Base-by-base conservation (phyloP, 2,329 filamentous ascomycete genomes). In the Stachybotrys chartarum region DNA sequence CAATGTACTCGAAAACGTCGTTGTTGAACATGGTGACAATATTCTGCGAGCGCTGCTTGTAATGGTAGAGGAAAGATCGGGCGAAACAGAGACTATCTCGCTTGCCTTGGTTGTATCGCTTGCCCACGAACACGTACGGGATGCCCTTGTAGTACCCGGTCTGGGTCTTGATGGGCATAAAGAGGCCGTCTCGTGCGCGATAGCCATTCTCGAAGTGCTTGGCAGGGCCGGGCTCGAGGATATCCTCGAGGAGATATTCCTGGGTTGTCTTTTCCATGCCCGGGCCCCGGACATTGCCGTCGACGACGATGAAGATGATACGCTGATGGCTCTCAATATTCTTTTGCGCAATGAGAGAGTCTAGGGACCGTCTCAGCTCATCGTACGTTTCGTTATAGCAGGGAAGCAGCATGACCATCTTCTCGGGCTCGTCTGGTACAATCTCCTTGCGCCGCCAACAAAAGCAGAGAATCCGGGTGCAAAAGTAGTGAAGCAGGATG, bases 341-440 rank as follows among this genome's bases (percentile, higher is more conserved):
- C 56, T 72, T 69, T 58, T 79, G 76, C 0, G 68, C 65, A 6
- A 77, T 68, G 5, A 79, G 63, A 3, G 76, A 79, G 55, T 78
- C 73, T 0, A 79, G 68, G 0, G 76, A 78, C 2, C 70, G 67
- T 4, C 64, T 69, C 30, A 77, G 63, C 57, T 79, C 76, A 5
- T 76, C 66, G 7, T 65, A 61, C 0, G 73, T 77, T 59, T 79
- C 76, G 59, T 78, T 79, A 63, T 79, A 79, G 63, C 77, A 79
- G 1, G 76, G 76, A 5, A 79, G 65, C 35, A 78, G 62, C 32
- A 77, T 59, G 2, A 78, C 74, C 66, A 78, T 68, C 51, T 69
- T 69, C 60, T 79, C 76, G 0, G 70, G 72, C 32, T 66, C 63
- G 51, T 73, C 70, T 0, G 74, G 74, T 0, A 65, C 48, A 5